Evolutionary conservation across 83 land plant genomes (phyloP), one percentile per base, ranked within the genome.

Genomic region (Thuja plicata): DNA sequence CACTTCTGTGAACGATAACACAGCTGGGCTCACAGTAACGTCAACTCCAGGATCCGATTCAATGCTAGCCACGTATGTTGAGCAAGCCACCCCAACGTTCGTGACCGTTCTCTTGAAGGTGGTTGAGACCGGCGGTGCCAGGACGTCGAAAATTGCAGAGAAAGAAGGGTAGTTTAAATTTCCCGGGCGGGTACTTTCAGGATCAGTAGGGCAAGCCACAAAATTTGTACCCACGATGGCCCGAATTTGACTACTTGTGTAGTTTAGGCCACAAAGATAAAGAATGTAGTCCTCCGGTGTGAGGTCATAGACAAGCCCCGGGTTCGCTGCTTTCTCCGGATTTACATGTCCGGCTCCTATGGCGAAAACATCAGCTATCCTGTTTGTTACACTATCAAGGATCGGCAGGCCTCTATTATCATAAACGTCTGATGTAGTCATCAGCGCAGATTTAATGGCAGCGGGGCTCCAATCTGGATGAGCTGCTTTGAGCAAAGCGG

Each of bases 291-390:
- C 96, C 11, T 84, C 71, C 8, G 90, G 19, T 0, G 84, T 73
- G 32, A 95, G 2, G 87, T 95, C 96, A 57, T 92, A 95, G 60
- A 95, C 43, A 41, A 96, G 86, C 21, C 98, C 98, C 0, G 98
- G 97, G 86, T 92, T 89, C 19, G 92, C 86, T 19, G 96, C 98
- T 19, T 77, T 87, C n/a, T 21, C 81, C 2, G 96, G 95, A 84
- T 94, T 92, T 37, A 96, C 90, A 76, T 94, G 94, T 17, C 97
- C 98, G 3, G 95, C 92, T 17, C 98, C 98, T 2, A 91, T 88
- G 4, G 94, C 95, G 34, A 93, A 95, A 5, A 92, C 87, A 4
- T 50, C 78, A 0, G 96, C 97, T 0, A 86, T 62, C 30, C 43
- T 3, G 30, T 9, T 9, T 17, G n/a, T n/a, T 45, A 27, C 46